Evolutionary conservation across 768 basidiomycete genomes (phyloP), one percentile per base, ranked within the genome.

Genomic region (Boletus rufocinnamomeus): DNA sequence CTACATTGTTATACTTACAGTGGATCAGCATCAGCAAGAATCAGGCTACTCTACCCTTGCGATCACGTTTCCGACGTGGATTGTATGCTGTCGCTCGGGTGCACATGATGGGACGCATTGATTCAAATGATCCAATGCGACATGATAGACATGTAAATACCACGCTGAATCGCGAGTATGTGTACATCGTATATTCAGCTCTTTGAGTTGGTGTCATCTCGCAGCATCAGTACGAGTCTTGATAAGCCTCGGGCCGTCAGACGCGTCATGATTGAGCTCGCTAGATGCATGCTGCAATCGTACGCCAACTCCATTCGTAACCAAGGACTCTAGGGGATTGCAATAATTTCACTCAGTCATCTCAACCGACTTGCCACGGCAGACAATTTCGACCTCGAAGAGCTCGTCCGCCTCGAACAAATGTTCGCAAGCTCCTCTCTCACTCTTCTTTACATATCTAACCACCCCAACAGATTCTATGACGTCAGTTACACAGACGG

Each of bases 401-500:
- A 77, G 23, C 77, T 88, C 2, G 80, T 84, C 19, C 74, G 84
- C 64, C 76, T 87, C 28, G 86, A 88, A 74, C 85, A 86, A 76
- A 82, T 80, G 85, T 86, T 59, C 50, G 79, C 64, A 57, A 59
- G 13, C 30, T 38, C 34, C 21, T 9, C 9, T 25, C 16, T 25
- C 44, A 9, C 6, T 9, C 49, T 3, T 3, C 27, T 2, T 0
- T 21, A 7, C 28, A 30, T 1, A 28, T 45, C 62, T 54, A 23
- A 19, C 11, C 1, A 27, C 23, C 13, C 27, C 25, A 6, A 61
- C 64, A 93, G 91, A 47, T 96, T 95, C 75, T 97, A 89, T 71
- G 82, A 88, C 54, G 69, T 79, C 3, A 96, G 95, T 10, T 89
- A 89, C 69, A 65, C 79, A 58, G 86, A 88, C 55, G 95, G 96